A percentile compares a stretch with the other conserved stretches of the same genome.
Conservation (phyloP, 2,329 filamentous ascomycete species). For the Sclerotinia subarctica region DNA sequence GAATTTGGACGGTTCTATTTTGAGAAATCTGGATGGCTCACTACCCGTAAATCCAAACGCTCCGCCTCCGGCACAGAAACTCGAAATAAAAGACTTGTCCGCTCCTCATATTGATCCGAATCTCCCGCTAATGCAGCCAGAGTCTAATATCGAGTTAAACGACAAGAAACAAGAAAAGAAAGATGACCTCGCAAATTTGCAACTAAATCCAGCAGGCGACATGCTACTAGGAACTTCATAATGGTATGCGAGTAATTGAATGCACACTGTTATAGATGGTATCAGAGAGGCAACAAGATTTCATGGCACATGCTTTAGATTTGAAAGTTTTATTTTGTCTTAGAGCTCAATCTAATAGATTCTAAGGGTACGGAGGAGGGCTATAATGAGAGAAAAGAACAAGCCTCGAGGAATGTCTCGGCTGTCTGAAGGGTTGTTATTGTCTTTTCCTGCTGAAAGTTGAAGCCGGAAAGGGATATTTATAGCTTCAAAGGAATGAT, state of each 20-base stretch:
- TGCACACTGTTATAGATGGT: background rate
- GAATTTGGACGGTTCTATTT: constrained; percentile 2
- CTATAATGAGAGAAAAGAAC: background rate
- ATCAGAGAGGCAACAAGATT: background rate
- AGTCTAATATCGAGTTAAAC: background rate
- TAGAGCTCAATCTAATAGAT: background rate
- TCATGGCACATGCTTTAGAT: background rate
- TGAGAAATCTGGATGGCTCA: constrained; percentile 7
- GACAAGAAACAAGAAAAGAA: background rate
- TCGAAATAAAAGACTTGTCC: background rate
- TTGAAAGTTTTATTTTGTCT: background rate
- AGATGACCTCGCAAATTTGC: background rate
- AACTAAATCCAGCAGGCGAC: background rate
- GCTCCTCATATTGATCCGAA: background rate
- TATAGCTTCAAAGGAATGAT: background rate
- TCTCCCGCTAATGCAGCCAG: background rate
- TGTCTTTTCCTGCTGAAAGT: background rate
- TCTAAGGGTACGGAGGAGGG: background rate
- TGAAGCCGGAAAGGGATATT: background rate
- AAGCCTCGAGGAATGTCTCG: background rate
- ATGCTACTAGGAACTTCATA: background rate
- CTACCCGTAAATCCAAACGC: constrained; percentile 7
- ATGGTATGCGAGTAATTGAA: background rate
- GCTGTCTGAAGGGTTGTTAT: background rate
- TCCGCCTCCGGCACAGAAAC: background rate